Evolutionary conservation across 2,329 filamentous ascomycete species (phyloP), one percentile per base, ranked within the genome.

Genomic region (Diaporthe vexans): DNA sequence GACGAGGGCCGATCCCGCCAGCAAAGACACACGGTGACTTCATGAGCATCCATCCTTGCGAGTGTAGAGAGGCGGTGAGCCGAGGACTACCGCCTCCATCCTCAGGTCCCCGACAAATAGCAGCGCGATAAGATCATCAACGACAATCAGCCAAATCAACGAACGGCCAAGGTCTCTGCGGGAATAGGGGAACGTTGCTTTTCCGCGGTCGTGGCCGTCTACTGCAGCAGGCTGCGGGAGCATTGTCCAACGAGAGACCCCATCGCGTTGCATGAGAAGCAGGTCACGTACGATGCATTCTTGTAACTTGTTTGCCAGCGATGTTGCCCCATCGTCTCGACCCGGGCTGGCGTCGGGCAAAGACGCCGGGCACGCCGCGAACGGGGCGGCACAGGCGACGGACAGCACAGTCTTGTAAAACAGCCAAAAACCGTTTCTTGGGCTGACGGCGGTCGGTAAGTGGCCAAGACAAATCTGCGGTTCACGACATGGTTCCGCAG

Each of bases 401-500:
- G 71, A 33, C 59, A 63, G 17, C 29, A 29, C 33, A 29, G 21
- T n/a, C 46, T 33, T 68, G 71, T 74, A 70, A 67, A 52, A 73
- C 74, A 58, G 63, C 43, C 65, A 72, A 67, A 57, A 71, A 52
- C 67, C 65, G 74, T 73, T 71, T 65, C 19, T 40, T 59, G 52
- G 58, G 71, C 58, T 75, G 58, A 54, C 29, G 40, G 74, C 58
- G 71, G 33, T 56, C 57, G 68, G 40, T 67, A 48, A 61, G 74
- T 75, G 71, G 72, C 71, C 48, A 63, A 71, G 71, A 71, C 74
- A 73, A 37, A 46, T 56, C 65, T 59, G 54, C 29, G 74, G 58
- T 59, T 68, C 71, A 73, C 72, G 17, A 26, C 71, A 33, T 71
- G 74, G 65, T 61, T 52, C 21, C 46, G 57, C 57, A 72, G 70